Evolutionary conservation across 345 rosid species (phyloP).

Genomic region (Isatis tinctoria): DNA sequence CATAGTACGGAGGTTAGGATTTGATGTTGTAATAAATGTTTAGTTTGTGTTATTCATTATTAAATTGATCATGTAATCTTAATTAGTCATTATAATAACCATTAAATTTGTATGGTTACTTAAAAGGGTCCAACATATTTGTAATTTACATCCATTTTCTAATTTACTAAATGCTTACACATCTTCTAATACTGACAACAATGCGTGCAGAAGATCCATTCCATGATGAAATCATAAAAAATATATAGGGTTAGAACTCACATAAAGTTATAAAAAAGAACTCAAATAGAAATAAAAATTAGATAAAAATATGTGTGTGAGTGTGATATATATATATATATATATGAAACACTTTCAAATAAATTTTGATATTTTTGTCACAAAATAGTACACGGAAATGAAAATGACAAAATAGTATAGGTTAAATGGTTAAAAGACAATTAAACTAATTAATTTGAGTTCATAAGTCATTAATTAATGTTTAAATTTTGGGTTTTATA

Average conservation of each 20-base stretch:
- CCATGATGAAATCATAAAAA: neutral
- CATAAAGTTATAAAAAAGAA: neutral
- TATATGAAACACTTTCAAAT: too few relatives aligned
- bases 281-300: too few relatives aligned
- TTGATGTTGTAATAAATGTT: slow-evolving; percentile 15
- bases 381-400: too few relatives aligned
- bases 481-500: too few relatives aligned
- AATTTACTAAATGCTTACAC: neutral
- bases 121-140: neutral
- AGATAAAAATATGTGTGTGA: too few relatives aligned
- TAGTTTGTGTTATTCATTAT: slow-evolving; percentile 16
- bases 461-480: too few relatives aligned
- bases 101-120: too few relatives aligned
- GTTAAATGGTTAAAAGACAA: too few relatives aligned
- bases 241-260: neutral
- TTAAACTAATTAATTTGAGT: too few relatives aligned
- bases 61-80: neutral
- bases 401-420: too few relatives aligned
- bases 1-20: slow-evolving; percentile 22
- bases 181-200: neutral
- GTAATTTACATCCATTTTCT: neutral
- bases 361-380: too few relatives aligned
- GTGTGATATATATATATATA: too few relatives aligned
- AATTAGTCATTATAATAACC: neutral
- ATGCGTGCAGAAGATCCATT: neutral